Evolutionary conservation across 1,284 basidiomycete species (phyloP), one percentile per base, ranked within the genome.

Genomic region (Sphagnurus paluster): DNA sequence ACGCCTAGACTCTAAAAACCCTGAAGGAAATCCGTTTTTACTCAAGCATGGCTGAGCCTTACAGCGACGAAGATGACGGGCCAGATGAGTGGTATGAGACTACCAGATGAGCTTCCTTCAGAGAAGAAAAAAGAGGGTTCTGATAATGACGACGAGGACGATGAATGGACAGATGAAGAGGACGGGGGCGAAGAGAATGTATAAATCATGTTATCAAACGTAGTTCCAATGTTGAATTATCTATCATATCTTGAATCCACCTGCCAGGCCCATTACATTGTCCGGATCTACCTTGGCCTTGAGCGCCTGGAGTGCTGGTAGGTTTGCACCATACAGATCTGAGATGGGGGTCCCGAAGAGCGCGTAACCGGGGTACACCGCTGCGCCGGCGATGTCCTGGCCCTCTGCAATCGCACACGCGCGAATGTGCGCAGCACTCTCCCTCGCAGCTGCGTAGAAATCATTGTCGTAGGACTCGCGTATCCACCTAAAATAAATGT

Each of bases 191-290:
- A 34, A 34, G 32, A 17, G 14, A 10, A 11, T 32, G 5, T 4
- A 14, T 10, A 32, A 5, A 14, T 5, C 29, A 14, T 4, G 5
- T 32, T n/a, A n/a, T n/a, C n/a, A n/a, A n/a, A n/a, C n/a, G n/a
- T n/a, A n/a, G n/a, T n/a, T n/a, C n/a, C n/a, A n/a, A n/a, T n/a
- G n/a, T n/a, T n/a, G n/a, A n/a, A n/a, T n/a, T n/a, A n/a, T n/a
- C n/a, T n/a, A n/a, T 51, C 39, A 53, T 14, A 53, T 60, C 42
- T 64, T 70, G 40, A 61, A 81, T 4, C 80, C 80, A 4, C 80
- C 80, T 13, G 79, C 67, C 19, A 80, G 71, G 11, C 64, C 69
- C 79, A 83, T 83, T 33, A 82, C 64, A 48, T 75, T 69, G 4
- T 57, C 38, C 0, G 76, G 78, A 50, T 83, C 80, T 44, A 74